Evolutionary conservation across 2,329 filamentous ascomycete genomes (phyloP), one percentile per base, ranked within the genome.

Genomic region (Cordyceps cateniannulata): DNA sequence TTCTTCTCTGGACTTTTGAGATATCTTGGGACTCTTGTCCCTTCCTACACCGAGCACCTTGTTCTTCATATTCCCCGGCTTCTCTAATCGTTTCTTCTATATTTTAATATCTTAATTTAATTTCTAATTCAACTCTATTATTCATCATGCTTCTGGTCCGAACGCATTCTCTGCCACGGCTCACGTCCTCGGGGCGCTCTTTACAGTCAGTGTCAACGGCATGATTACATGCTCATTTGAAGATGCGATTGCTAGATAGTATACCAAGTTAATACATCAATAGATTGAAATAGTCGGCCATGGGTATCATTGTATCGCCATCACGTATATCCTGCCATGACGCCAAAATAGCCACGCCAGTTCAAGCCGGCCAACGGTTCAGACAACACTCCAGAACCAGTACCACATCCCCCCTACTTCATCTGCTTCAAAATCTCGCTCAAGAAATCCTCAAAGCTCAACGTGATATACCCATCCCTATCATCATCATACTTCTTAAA

Each of bases 401-500:
- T 18, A 1, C 29, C 54, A 2, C 2, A 12, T 25, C 1, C n/a
- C n/a, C 20, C 14, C 40, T 75, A 84, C 75, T 80, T 83, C 63
- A 86, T 73, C 74, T 86, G 84, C 71, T 82, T 83, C 65, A 86
- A 67, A 64, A 86, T 85, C 75, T 86, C 88, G 42, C 85, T 87
- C 70, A 92, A 76, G 72, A 92, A 92, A 69, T 92, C 88, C 76
- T 92, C 89, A 69, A 93, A 93, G 71, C 87, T 90, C 59, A 93
- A 75, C 4, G 88, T 93, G 67, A 93, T 90, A 73, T 93, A 98
- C 1, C 95, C 95, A 75, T 98, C 95, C 47, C 95, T 85, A 74
- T 99, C 95, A 69, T 96, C 90, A 68, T 99, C 95, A 73, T 98
- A 99, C 76, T 93, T 93, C 82, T 99, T 99, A 74, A 99, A 99